Evolutionary conservation across 2,329 filamentous ascomycete genomes (phyloP).

Genomic region (Fusarium setosum): DNA sequence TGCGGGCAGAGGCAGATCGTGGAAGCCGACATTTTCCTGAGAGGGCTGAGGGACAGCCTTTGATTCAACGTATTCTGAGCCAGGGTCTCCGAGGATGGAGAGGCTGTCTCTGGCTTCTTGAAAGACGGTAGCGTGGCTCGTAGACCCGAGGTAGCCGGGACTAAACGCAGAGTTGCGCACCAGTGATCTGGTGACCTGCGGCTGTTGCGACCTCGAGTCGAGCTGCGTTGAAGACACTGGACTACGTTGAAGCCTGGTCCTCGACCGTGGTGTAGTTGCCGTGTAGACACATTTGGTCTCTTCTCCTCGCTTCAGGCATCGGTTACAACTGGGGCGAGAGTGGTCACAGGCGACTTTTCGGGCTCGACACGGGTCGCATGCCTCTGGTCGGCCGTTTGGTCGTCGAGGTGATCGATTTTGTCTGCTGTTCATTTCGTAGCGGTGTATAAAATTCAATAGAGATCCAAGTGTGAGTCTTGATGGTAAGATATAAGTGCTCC

Average conservation of each 20-base stretch:
- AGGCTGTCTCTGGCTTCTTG: conserved; percentile 55
- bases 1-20: conserved; percentile 33
- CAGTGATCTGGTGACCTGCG: conserved; percentile 10
- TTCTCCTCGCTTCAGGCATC: conserved; percentile 47
- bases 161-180: conserved; percentile 28
- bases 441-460: neutral
- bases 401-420: neutral
- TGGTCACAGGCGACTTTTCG: conserved; percentile 33
- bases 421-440: conserved; percentile 1
- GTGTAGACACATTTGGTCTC: conserved; percentile 51
- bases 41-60: neutral
- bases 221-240: neutral
- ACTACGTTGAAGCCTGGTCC: conserved; percentile 3
- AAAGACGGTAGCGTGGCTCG: conserved; percentile 54
- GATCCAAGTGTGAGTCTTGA: neutral
- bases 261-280: conserved; percentile 11
- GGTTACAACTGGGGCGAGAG: conserved; percentile 11
- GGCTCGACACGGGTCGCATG: conserved; percentile 27
- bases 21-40: conserved; percentile 13
- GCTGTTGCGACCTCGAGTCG: neutral
- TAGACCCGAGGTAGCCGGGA: conserved; percentile 57
- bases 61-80: neutral
- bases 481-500: neutral
- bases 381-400: conserved; percentile 26
- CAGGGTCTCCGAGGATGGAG: conserved; percentile 43